These are phyloP conservation scores for Colletotrichum melonis DNA, from an alignment of 2,329 filamentous ascomycete species.

Conservation along the genomic window DNA sequence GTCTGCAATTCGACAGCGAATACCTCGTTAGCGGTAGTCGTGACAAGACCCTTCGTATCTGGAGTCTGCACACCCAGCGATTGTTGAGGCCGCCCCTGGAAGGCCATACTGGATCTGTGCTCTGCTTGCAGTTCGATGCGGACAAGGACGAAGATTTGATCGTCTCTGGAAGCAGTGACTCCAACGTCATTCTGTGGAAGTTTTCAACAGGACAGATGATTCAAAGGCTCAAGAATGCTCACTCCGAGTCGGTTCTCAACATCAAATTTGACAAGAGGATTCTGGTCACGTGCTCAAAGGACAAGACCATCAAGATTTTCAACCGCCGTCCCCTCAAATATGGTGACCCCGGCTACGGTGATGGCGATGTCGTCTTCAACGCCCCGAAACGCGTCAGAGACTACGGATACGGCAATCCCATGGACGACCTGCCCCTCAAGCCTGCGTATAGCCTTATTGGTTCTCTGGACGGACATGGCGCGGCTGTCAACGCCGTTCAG, in stretches of 20 bases:
- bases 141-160: constrained; percentile 88
- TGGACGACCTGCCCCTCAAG: constrained; percentile 62
- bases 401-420: constrained; percentile 61
- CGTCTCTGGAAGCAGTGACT: constrained; percentile 95
- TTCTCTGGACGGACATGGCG: constrained; percentile 83
- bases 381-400: constrained; percentile 63
- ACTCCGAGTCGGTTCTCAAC: constrained; percentile 92
- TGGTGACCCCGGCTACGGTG: constrained; percentile 68
- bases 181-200: constrained; percentile 88
- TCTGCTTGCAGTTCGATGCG: constrained; percentile 96
- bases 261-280: constrained; percentile 92
- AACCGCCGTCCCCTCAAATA: constrained; percentile 78
- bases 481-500: constrained; percentile 96
- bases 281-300: constrained; percentile 96
- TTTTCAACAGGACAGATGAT: constrained; percentile 91
- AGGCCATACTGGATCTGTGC: constrained; percentile 86
- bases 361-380: constrained; percentile 57
- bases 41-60: constrained; percentile 88
- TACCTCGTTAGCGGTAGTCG: constrained; percentile 94
- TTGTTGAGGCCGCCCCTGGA: constrained; percentile 78
- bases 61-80: constrained; percentile 86
- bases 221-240: constrained; percentile 80
- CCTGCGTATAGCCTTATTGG: constrained; percentile 82
- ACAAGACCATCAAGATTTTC: constrained; percentile 97
- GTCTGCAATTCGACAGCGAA: constrained; percentile 86